Base-by-base conservation (phyloP, 495 filamentous ascomycete species). In the Trichoderma asperelloides region DNA sequence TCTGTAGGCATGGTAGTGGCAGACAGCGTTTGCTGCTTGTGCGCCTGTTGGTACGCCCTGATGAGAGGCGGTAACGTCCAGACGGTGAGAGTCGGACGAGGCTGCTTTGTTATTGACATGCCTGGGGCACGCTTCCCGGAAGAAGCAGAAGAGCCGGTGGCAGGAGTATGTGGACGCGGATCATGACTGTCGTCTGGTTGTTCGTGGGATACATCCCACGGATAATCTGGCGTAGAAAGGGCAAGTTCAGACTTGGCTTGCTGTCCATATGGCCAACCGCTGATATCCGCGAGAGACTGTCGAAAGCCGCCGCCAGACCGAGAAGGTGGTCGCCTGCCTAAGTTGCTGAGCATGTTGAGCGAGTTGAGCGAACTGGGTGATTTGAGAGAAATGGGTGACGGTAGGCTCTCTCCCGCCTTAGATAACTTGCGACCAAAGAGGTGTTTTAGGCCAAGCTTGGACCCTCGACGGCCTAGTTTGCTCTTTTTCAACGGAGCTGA, bases 51-150 rank as follows among this genome's bases (percentile, higher is more conserved):
- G 74, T 92, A 96, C n/a, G 91, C 92, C 72, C 96, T 87, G 77
- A 93, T 97, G 8, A 97, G 80, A 3, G 93, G 90, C 9, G 93
- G 92, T 3, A 91, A 88, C 66, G 87, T 84, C 89, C 91, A 96
- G 25, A 25, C n/a, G 27, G 8, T 25, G 23, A 60, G 55, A 18
- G 55, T 27, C 11, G 25, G 23, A 27, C 55, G 55, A 30, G 55
- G 55, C 13, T 78, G 76, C 62, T 77, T 80, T 60, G 78, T 68
- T 60, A 68, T 72, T 40, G 69, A 62, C 28, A 62, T 15, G n/a
- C 57, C 25, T 43, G 68, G 40, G n/a, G 64, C n/a, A 6, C 25
- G 60, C 23, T 45, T 41, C 51, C 37, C 60, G 1, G 67, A 30
- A n/a, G 41, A 60, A 6, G 43, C n/a, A 37, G 65, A 37, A 30